Percentiles rank a stretch among this genome's conserved stretches.
Conservation (phyloP, 2,329 filamentous ascomycete genomes). For the Aspergillus proliferans region DNA sequence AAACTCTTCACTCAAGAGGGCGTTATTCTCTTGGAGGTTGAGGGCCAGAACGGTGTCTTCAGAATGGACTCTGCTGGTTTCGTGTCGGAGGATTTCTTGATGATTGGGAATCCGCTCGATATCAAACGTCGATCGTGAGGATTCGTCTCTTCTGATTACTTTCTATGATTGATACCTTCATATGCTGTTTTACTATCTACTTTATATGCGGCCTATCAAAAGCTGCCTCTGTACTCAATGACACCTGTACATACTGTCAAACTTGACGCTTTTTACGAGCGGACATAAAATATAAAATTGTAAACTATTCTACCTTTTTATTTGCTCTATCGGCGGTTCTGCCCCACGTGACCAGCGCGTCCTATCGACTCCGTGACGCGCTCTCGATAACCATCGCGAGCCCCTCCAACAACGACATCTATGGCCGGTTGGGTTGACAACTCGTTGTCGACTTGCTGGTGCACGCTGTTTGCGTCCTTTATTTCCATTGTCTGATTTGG, state of each 20-base stretch:
- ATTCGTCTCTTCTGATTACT: background rate
- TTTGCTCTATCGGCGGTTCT: background rate
- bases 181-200: background rate
- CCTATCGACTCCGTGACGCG: conserved; percentile 12
- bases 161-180: background rate
- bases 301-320: background rate
- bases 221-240: background rate
- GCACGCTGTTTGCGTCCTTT: conserved; percentile 3
- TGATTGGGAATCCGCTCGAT: conserved; percentile 24
- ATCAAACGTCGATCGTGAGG: background rate
- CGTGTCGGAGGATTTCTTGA: conserved; percentile 29
- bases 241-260: background rate
- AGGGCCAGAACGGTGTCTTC: conserved; percentile 29
- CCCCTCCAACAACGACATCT: conserved; percentile 15
- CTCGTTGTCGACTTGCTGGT: background rate
- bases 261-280: too few species aligned
- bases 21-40: conserved; percentile 33
- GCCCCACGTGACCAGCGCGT: conserved; percentile 26
- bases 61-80: conserved; percentile 34
- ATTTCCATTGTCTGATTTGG: conserved; percentile 9
- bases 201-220: background rate
- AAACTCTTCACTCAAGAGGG: conserved; percentile 37
- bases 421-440: background rate
- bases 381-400: conserved; percentile 13
- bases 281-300: too few species aligned